Percentiles rank a stretch among this genome's conserved stretches.
phyloP scores from a whole-genome alignment of 2,329 filamentous ascomycete genomes.

The Colletotrichum sp. region DNA sequence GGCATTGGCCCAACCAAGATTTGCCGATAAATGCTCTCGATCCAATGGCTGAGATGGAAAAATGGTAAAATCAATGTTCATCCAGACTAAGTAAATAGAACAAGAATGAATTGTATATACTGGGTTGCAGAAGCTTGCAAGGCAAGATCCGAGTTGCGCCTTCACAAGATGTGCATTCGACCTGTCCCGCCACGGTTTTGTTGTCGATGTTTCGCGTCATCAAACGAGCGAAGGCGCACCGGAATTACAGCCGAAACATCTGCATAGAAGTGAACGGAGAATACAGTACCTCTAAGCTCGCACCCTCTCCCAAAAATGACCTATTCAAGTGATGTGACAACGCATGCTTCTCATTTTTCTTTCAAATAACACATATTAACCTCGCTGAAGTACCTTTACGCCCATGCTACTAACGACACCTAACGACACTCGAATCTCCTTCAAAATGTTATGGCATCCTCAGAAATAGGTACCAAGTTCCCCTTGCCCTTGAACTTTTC shows the following conservation, averaged over 20 bases:
- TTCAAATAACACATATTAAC: neutral
- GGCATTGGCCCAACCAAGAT: neutral
- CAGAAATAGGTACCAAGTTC: conserved; percentile 48
- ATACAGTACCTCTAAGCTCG: no score
- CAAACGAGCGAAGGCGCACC: no score
- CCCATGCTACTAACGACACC: neutral
- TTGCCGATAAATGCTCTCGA: neutral
- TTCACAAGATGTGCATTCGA: no score
- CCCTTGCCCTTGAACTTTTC: conserved; percentile 56
- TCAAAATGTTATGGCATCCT: conserved; percentile 29
- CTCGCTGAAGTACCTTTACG: neutral
- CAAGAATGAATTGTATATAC: neutral
- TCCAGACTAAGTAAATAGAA: neutral
- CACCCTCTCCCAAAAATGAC: no score
- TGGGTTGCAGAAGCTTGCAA: neutral
- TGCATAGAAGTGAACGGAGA: no score
- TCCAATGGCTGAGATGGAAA: neutral
- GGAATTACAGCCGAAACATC: no score
- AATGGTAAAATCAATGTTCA: neutral
- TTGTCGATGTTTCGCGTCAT: no score
- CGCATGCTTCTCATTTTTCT: neutral
- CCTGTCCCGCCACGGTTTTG: no score
- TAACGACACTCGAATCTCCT: neutral
- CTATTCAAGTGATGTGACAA: neutral
- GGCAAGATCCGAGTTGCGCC: no score